phyloP scores from a whole-genome alignment of 2,329 filamentous ascomycete species.

The Ustulina deusta region DNA sequence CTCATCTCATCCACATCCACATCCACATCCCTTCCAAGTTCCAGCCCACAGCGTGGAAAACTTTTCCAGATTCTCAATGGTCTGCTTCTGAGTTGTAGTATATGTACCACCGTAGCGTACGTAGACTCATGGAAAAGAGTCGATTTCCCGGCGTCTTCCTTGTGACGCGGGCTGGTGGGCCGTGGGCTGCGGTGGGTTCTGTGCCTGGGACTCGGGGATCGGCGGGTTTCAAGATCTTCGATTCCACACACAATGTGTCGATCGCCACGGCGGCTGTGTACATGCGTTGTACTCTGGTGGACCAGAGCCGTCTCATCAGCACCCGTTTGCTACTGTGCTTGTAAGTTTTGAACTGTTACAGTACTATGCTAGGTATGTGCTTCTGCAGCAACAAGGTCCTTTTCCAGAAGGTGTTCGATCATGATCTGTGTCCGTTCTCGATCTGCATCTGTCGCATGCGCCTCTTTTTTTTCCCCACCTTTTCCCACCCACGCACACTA shows the following conservation, averaged over 20 bases:
- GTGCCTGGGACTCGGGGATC: constrained; percentile 18
- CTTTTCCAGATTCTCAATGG: too few relatives aligned
- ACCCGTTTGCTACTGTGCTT: not conserved
- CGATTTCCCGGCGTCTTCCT: not conserved
- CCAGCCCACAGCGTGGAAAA: too few relatives aligned
- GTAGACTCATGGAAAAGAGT: too few relatives aligned
- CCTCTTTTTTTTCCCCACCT: not conserved
- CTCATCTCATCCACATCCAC: too few relatives aligned
- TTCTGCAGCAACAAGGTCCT: not conserved
- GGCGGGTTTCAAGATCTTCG: constrained; percentile 27
- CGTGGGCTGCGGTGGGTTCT: constrained; percentile 21
- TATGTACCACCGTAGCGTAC: too few relatives aligned
- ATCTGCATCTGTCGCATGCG: not conserved
- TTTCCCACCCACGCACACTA: too few relatives aligned
- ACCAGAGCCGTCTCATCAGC: not conserved
- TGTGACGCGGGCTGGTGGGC: constrained; percentile 16
- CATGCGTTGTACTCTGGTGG: constrained; percentile 12
- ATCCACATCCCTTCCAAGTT: too few relatives aligned
- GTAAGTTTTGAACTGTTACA: not conserved
- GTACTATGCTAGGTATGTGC: not conserved
- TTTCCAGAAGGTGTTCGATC: constrained; percentile 13
- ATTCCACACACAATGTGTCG: constrained; percentile 34
- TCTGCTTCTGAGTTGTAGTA: too few relatives aligned
- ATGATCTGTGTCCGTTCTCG: constrained; percentile 1
- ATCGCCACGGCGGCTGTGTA: constrained; percentile 26